phyloP scores from a whole-genome alignment of 169 alveolate species.

The Plasmodium gallinaceum region DNA sequence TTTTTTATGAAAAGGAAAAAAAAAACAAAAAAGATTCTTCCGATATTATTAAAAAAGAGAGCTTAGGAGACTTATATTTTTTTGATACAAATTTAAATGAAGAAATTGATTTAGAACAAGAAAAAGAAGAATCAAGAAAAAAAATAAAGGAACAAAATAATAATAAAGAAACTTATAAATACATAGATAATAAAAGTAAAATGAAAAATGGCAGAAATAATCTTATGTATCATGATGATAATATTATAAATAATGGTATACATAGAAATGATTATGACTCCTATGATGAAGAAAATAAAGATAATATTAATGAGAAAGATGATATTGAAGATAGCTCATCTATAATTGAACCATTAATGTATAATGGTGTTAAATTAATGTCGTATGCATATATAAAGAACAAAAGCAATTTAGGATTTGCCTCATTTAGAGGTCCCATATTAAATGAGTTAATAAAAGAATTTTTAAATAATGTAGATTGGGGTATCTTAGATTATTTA shows the following conservation, averaged over 20 bases:
- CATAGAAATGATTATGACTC: not conserved
- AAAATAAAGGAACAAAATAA: not conserved
- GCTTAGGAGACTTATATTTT: conserved; percentile 9
- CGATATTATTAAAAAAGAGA: conserved; percentile 3
- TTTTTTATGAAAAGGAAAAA: conserved; percentile 34
- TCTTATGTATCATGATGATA: not conserved
- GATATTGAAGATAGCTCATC: conserved; percentile 1
- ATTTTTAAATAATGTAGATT: conserved; percentile 92
- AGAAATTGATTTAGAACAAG: conserved; percentile 6
- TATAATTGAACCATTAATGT: conserved; percentile 80
- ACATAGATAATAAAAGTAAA: not conserved
- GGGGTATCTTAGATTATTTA: conserved; percentile 99
- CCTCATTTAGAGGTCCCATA: conserved; percentile 96
- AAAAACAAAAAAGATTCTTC: not conserved
- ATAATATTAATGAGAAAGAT: not conserved
- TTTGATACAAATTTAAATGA: conserved; percentile 10
- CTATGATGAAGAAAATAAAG: not conserved
- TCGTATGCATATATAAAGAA: conserved; percentile 72
- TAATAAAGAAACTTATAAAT: not conserved
- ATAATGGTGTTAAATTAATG: conserved; percentile 82
- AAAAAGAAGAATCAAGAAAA: not conserved
- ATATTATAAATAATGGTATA: not conserved
- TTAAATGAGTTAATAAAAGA: conserved; percentile 93
- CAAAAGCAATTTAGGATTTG: conserved; percentile 79
- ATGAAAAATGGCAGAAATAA: not conserved